Percentiles rank a stretch among this genome's conserved stretches.
These are phyloP conservation scores for Chaetoscypha palmicola DNA, from an alignment of 2,329 filamentous ascomycete genomes.

Conservation along the genomic window DNA sequence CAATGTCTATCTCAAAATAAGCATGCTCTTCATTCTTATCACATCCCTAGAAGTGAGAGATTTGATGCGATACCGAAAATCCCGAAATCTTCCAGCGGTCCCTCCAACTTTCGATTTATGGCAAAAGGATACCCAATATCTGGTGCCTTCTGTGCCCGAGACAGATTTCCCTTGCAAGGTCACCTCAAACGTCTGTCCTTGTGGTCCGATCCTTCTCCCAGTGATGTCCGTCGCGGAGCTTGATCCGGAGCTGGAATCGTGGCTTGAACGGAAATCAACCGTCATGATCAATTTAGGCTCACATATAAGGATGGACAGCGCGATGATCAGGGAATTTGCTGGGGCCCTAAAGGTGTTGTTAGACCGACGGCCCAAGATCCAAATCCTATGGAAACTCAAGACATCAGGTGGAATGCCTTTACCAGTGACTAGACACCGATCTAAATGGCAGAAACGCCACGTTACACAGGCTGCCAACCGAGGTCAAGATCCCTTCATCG, in stretches of 20 bases:
- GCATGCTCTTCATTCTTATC: slow-evolving; percentile 19
- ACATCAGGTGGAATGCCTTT: slow-evolving; percentile 12
- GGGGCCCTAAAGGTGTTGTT: slow-evolving; percentile 33
- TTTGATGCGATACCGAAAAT: slow-evolving; percentile 24
- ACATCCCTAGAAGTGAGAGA: slow-evolving; percentile 18
- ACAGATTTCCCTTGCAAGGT: slow-evolving; percentile 34
- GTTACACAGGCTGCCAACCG: not conserved
- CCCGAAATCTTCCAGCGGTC: slow-evolving; percentile 20
- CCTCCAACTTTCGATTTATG: slow-evolving; percentile 27
- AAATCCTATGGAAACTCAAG: slow-evolving; percentile 34
- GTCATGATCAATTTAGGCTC: slow-evolving; percentile 45
- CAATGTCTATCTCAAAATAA: slow-evolving; percentile 36
- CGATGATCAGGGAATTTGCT: slow-evolving; percentile 35
- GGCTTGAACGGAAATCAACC: slow-evolving; percentile 38
- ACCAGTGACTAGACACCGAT: not conserved
- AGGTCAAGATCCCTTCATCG: not conserved
- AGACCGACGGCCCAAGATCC: slow-evolving; percentile 22
- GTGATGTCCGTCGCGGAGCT: slow-evolving; percentile 31
- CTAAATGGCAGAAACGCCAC: not conserved
- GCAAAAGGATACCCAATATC: slow-evolving; percentile 26
- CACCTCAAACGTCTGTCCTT: slow-evolving; percentile 36
- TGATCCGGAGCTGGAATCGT: slow-evolving; percentile 37
- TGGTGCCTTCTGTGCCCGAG: slow-evolving; percentile 19
- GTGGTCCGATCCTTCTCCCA: slow-evolving; percentile 40
- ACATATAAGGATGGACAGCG: slow-evolving; percentile 13